These are phyloP conservation scores for Hibiscus tridactylites DNA, from an alignment of 345 rosid genomes.

Conservation along the genomic window DNA sequence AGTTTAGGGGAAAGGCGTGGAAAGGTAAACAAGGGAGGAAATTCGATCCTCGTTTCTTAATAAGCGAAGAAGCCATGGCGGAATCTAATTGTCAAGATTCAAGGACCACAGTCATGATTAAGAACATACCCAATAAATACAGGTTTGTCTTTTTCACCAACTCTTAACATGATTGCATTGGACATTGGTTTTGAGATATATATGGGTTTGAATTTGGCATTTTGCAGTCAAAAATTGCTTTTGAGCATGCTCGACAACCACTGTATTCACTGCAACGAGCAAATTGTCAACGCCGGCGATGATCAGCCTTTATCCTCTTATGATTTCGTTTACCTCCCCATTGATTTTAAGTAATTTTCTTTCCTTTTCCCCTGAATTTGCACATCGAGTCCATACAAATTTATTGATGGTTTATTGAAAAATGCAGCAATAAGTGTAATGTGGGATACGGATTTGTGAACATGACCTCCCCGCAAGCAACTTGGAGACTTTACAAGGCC, in stretches of 20 bases:
- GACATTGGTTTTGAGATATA: too few relatives aligned
- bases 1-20: slow-evolving; percentile 31
- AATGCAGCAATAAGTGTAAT: slow-evolving; percentile 71
- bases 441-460: slow-evolving; percentile 98
- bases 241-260: slow-evolving; percentile 84
- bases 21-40: slow-evolving; percentile 36
- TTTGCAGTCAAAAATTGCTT: slow-evolving; percentile 49
- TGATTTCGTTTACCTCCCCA: slow-evolving; percentile 88
- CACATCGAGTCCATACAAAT: too few relatives aligned
- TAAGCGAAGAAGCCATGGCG: slow-evolving; percentile 43
- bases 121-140: slow-evolving; percentile 96
- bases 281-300: slow-evolving; percentile 31
- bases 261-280: slow-evolving; percentile 82
- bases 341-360: slow-evolving; percentile 71
- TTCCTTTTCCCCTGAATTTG: background rate
- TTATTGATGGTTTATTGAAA: too few relatives aligned
- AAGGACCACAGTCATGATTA: slow-evolving; percentile 92
- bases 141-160: slow-evolving; percentile 29
- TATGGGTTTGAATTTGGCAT: background rate
- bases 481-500: slow-evolving; percentile 67
- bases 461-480: slow-evolving; percentile 81
- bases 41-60: slow-evolving; percentile 46
- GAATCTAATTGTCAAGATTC: slow-evolving; percentile 50
- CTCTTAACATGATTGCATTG: too few relatives aligned
- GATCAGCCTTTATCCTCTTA: slow-evolving; percentile 64